A percentile compares a stretch with the other conserved stretches of the same genome.
phyloP scores from a whole-genome alignment of 1,284 basidiomycete species.

The Moniliophthora roreri region DNA sequence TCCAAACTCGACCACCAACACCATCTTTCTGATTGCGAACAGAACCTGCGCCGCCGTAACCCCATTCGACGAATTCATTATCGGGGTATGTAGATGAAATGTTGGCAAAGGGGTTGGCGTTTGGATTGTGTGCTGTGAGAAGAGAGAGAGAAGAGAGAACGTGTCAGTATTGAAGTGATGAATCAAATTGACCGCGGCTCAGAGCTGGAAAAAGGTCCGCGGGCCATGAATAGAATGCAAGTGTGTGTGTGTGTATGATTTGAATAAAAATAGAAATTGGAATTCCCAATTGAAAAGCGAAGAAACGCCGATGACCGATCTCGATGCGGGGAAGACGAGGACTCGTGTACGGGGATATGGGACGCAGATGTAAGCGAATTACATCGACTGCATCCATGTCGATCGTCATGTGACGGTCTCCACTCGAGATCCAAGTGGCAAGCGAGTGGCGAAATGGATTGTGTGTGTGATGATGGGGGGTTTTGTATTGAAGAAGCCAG shows the following conservation, averaged over 20 bases:
- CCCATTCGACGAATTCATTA: conserved; percentile 83
- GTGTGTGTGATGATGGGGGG: no score
- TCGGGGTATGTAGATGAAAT: conserved; percentile 48
- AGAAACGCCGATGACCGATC: conserved; percentile 1
- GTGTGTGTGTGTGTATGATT: not conserved
- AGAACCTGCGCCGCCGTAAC: conserved; percentile 81
- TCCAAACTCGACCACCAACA: conserved; percentile 36
- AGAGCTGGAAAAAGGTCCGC: not conserved
- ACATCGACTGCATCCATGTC: no score
- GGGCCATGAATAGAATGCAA: no score
- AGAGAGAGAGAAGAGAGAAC: conserved; percentile 13
- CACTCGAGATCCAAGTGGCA: no score
- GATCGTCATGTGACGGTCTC: no score
- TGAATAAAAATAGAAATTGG: not conserved
- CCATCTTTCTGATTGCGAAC: conserved; percentile 43
- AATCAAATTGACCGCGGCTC: not conserved
- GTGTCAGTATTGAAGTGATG: conserved; percentile 5
- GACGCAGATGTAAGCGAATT: no score
- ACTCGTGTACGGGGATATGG: not conserved
- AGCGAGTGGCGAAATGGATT: no score
- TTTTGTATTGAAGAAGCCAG: no score
- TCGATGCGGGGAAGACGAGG: not conserved
- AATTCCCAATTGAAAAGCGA: not conserved
- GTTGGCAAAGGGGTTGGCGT: conserved; percentile 49
- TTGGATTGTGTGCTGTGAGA: not conserved